Evolutionary conservation across 805 yeast species (phyloP).

Genomic region (Starmerella bacillaris): DNA sequence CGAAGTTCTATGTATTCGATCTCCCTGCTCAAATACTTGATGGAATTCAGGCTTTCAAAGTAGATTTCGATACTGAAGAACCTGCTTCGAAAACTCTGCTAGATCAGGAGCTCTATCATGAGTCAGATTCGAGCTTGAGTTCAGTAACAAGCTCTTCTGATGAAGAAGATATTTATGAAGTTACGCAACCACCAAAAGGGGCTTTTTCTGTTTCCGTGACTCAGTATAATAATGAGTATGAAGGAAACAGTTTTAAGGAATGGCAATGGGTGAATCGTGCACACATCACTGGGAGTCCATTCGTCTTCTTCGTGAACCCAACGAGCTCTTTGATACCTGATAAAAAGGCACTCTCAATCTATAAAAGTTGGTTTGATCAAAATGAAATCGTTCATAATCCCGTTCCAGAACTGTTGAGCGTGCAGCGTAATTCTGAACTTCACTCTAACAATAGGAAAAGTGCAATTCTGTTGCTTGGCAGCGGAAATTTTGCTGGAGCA

Average conservation of each 20-base stretch:
- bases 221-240: conserved; percentile 24
- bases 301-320: conserved; percentile 37
- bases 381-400: conserved; percentile 31
- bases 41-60: conserved; percentile 18
- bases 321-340: conserved; percentile 23
- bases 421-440: conserved; percentile 24
- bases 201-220: conserved; percentile 31
- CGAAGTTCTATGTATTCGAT: conserved; percentile 13
- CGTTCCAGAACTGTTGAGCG: conserved; percentile 26
- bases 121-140: conserved; percentile 14
- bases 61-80: conserved; percentile 9
- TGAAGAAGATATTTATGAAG: conserved; percentile 11
- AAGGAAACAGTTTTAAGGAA: conserved; percentile 9
- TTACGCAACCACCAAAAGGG: neutral
- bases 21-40: conserved; percentile 13
- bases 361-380: conserved; percentile 41
- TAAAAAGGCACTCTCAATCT: conserved; percentile 42
- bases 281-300: conserved; percentile 38
- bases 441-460: no score
- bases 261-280: conserved; percentile 17
- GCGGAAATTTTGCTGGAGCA: conserved; percentile 97
- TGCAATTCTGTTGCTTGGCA: conserved; percentile 84
- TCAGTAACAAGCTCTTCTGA: conserved; percentile 1
- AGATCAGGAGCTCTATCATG: conserved; percentile 20
- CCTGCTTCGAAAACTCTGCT: no score